Evolutionary conservation across 495 filamentous ascomycete species (phyloP), one percentile per base, ranked within the genome.

Genomic region (Hypoxylon lienhwacheense): DNA sequence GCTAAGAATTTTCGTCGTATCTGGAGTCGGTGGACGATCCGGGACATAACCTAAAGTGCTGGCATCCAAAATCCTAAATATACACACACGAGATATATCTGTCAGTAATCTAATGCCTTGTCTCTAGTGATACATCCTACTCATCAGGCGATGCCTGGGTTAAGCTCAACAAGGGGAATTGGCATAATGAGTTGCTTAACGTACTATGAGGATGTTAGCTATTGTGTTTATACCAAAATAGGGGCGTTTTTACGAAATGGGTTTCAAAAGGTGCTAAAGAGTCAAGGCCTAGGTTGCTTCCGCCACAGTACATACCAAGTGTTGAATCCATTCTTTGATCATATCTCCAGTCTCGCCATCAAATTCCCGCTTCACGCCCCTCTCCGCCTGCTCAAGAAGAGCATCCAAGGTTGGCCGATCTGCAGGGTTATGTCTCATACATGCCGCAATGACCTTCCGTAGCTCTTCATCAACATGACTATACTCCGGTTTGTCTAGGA

Each of bases 381-480:
- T 12, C 6, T 45, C 20, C 8, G 53, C 59, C 19, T 31, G 16
- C 7, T 15, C 5, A 1, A 58, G 5, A 10, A 62, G 39, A 20
- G 10, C 14, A 7, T n/a, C 16, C 7, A 31, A 12, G 2, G 11
- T 2, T 21, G 53, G 59, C 16, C 59, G 21, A 0, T 53, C 11
- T 0, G n/a, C n/a, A 11, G 59, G 59, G 15, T 48, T 10, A 19
- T 62, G 41, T 10, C 47, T 46, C 53, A 62, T 28, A 28, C 59
- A 62, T n/a, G 16, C 26, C 11, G 20, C 33, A 11, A 62, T 39
- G 2, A 44, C 49, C 8, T 1, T 14, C 7, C 53, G 33, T 17
- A 62, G 37, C 6, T 57, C 44, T 29, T 21, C 0, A 15, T 62
- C 58, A 11, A 55, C 19, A 5, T 33, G 3, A 6, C 7, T 12